phyloP scores from a whole-genome alignment of 1,284 basidiomycete species.

The Papiliotrema nemorosa region DNA sequence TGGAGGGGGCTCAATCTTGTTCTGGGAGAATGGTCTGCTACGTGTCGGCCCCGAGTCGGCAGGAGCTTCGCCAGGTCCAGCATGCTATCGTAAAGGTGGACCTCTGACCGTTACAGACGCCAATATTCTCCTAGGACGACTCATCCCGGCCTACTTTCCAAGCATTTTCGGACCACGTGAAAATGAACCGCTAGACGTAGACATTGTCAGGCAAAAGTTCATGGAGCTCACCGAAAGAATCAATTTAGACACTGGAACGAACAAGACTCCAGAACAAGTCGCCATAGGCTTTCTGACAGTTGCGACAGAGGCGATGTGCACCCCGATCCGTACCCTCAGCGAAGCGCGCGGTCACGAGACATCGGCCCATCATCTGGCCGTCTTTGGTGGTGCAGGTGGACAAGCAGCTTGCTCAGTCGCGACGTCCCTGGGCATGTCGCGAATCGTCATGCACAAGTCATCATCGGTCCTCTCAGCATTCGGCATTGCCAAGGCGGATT shows the following conservation, averaged over 20 bases:
- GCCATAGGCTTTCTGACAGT: constrained; percentile 69
- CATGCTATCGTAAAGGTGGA: constrained; percentile 79
- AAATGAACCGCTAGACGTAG: constrained; percentile 72
- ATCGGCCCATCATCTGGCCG: constrained; percentile 76
- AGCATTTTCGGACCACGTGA: constrained; percentile 85
- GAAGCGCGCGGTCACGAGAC: constrained; percentile 85
- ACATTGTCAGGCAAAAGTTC: constrained; percentile 64
- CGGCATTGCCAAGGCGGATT: constrained; percentile 81
- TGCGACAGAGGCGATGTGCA: constrained; percentile 90
- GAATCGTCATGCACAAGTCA: constrained; percentile 79
- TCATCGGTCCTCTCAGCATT: constrained; percentile 86
- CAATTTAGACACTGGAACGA: constrained; percentile 52
- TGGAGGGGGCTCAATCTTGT: constrained; percentile 78
- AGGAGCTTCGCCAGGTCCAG: constrained; percentile 78
- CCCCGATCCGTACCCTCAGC: constrained; percentile 86
- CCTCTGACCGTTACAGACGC: constrained; percentile 82
- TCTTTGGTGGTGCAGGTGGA: constrained; percentile 87
- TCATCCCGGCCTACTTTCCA: constrained; percentile 78
- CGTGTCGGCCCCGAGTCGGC: constrained; percentile 73
- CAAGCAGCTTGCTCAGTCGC: constrained; percentile 66
- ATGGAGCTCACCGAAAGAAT: constrained; percentile 62
- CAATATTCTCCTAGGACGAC: constrained; percentile 74
- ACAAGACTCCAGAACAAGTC: constrained; percentile 74
- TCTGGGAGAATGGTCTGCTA: constrained; percentile 76
- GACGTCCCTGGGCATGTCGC: constrained; percentile 65